A percentile compares a stretch with the other conserved stretches of the same genome.
These are phyloP conservation scores for Kokia cookei DNA, from an alignment of 441 rosid genomes.

Conservation along the genomic window DNA sequence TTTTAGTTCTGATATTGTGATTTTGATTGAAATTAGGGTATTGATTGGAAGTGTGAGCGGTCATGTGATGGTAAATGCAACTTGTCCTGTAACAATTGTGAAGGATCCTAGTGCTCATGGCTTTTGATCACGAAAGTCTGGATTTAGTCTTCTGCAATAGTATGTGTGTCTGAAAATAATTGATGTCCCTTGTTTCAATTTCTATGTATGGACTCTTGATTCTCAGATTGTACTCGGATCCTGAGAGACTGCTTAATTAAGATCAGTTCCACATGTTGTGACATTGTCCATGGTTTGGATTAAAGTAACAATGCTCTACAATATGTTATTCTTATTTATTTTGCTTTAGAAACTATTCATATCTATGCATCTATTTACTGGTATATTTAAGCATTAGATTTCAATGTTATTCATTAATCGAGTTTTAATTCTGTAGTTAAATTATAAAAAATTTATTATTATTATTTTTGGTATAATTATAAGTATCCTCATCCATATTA, in stretches of 20 bases:
- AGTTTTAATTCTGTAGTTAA: too few relatives aligned
- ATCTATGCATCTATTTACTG: too few relatives aligned
- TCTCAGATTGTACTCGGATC: not conserved
- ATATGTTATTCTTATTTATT: not conserved
- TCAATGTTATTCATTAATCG: too few relatives aligned
- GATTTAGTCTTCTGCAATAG: not conserved
- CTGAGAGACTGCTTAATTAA: not conserved
- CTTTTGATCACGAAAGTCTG: not conserved
- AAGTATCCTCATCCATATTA: too few relatives aligned
- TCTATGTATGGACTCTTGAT: not conserved
- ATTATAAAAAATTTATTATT: too few relatives aligned
- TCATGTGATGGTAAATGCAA: slow-evolving; percentile 15
- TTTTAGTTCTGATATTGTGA: not conserved
- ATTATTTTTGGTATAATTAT: too few relatives aligned
- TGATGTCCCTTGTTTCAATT: not conserved
- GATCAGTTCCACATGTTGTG: not conserved
- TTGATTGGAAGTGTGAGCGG: slow-evolving; percentile 26
- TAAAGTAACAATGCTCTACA: not conserved
- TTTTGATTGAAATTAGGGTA: slow-evolving; percentile 12
- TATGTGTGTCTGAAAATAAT: not conserved
- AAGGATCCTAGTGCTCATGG: slow-evolving; percentile 12
- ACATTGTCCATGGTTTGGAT: not conserved
- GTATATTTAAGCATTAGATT: too few relatives aligned
- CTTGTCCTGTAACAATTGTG: slow-evolving; percentile 25
- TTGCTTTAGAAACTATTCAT: not conserved